phyloP scores from a whole-genome alignment of 495 filamentous ascomycete species.

The Aspergillus bridgeri region DNA sequence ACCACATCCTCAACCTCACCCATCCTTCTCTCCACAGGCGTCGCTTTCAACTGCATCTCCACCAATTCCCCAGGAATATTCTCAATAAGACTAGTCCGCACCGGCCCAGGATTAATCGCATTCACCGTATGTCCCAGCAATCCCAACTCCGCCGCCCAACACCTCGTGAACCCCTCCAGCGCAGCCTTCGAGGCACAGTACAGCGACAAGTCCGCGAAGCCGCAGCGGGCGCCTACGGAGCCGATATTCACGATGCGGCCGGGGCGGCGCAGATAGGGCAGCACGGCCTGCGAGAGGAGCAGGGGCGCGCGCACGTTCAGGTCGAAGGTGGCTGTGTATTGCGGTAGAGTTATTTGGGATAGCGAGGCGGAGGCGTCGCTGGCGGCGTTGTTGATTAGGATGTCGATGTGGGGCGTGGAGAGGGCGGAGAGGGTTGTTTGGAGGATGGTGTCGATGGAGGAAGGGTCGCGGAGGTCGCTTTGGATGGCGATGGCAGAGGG shows the following conservation, averaged over 20 bases:
- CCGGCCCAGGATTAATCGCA: constrained; percentile 40
- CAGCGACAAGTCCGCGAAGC: constrained; percentile 29
- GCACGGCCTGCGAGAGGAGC: constrained; percentile 40
- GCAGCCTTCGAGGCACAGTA: constrained; percentile 49
- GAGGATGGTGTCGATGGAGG: constrained; percentile 13
- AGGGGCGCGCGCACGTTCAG: constrained; percentile 38
- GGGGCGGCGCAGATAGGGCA: constrained; percentile 43
- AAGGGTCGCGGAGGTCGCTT: constrained; percentile 31
- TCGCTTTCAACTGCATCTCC: constrained; percentile 33
- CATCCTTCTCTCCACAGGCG: constrained; percentile 41
- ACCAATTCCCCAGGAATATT: constrained; percentile 31
- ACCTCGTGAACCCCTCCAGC: constrained; percentile 42
- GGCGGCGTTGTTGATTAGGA: constrained; percentile 25
- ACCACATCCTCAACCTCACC: constrained; percentile 59
- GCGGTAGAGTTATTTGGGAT: neutral
- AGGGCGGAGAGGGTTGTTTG: constrained; percentile 7
- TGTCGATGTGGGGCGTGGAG: constrained; percentile 30
- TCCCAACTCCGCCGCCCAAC: constrained; percentile 43
- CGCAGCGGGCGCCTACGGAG: constrained; percentile 43
- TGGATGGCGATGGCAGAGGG: constrained; percentile 20
- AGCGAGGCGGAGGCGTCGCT: constrained; percentile 2
- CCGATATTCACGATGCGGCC: constrained; percentile 56
- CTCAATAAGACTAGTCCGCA: constrained; percentile 37
- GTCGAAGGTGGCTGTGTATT: constrained; percentile 3
- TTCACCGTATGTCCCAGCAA: constrained; percentile 42